Evolutionary conservation across 163 green algal species (phyloP).

Genomic region (Volvox carteri): DNA sequence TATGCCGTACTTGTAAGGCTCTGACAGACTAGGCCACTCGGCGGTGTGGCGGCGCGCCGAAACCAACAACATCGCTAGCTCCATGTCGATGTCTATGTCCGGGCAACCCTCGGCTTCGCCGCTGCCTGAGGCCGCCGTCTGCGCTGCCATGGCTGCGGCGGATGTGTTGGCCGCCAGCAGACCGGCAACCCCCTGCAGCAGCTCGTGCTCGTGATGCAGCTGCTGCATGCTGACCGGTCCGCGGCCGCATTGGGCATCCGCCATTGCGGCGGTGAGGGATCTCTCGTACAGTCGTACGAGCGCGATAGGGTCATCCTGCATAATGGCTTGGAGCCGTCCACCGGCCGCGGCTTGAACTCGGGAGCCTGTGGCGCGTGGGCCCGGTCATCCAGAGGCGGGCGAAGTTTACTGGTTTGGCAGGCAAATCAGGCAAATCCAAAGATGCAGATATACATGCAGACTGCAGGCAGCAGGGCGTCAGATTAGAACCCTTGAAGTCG

Average conservation of each 20-base stretch:
- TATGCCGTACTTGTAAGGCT: slow-evolving; percentile 15
- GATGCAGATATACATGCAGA: too few relatives aligned
- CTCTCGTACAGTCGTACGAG: slow-evolving; percentile 6
- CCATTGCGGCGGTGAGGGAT: neutral
- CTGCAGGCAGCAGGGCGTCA: too few relatives aligned
- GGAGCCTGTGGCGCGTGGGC: too few relatives aligned
- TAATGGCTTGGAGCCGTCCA: too few relatives aligned
- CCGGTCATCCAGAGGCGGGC: too few relatives aligned
- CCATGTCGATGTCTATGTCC: neutral
- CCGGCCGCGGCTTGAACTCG: too few relatives aligned
- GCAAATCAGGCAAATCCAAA: too few relatives aligned
- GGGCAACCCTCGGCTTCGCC: neutral
- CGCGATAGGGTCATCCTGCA: neutral
- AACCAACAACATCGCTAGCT: neutral
- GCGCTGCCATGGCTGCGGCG: neutral
- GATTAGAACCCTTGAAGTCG: too few relatives aligned
- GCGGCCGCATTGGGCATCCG: neutral
- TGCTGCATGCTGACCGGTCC: neutral
- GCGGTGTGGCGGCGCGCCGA: neutral
- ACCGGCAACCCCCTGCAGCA: neutral
- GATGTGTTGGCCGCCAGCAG: neutral
- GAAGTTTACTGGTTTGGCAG: too few relatives aligned
- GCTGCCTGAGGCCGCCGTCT: neutral
- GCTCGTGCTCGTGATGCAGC: slow-evolving; percentile 31
- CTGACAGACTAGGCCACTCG: slow-evolving; percentile 7